Percentiles rank a stretch among this genome's conserved stretches.
Evolutionary conservation across 2,329 filamentous ascomycete genomes (phyloP).

Genomic region (Colletotrichum sp.): DNA sequence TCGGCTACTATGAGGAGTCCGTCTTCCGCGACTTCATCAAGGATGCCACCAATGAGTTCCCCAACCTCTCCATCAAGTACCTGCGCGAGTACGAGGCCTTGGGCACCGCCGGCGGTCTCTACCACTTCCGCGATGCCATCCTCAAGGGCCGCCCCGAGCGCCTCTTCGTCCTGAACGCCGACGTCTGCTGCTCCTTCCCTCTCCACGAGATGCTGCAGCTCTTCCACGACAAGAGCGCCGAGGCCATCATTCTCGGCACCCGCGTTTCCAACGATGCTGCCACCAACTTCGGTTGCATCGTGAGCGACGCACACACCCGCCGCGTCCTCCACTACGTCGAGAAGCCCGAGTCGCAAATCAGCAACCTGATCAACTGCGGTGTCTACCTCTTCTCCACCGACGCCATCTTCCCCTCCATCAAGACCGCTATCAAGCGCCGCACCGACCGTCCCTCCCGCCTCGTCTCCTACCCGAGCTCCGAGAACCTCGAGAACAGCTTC

Average conservation of each 20-base stretch:
- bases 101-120: slow-evolving; percentile 93
- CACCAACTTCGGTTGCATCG: slow-evolving; percentile 97
- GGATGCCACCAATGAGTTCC: slow-evolving; percentile 83
- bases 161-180: slow-evolving; percentile 96
- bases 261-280: slow-evolving; percentile 89
- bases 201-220: slow-evolving; percentile 94
- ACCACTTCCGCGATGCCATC: slow-evolving; percentile 99
- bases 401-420: slow-evolving; percentile 95
- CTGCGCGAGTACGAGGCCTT: slow-evolving; percentile 96
- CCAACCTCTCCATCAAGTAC: slow-evolving; percentile 89
- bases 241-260: slow-evolving; percentile 95
- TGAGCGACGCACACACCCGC: slow-evolving; percentile 90
- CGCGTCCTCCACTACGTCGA: slow-evolving; percentile 98
- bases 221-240: slow-evolving; percentile 93
- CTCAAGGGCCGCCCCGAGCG: slow-evolving; percentile 93
- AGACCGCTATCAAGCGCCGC: slow-evolving; percentile 92
- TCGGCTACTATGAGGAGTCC: slow-evolving; percentile 97
- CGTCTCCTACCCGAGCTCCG: slow-evolving; percentile 93
- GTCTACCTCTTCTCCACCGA: slow-evolving; percentile 97
- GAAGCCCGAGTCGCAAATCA: slow-evolving; percentile 97
- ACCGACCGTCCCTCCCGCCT: slow-evolving; percentile 83
- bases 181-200: slow-evolving; percentile 98
- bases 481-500: slow-evolving; percentile 79
- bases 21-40: slow-evolving; percentile 99
- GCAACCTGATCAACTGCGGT: slow-evolving; percentile 98